Percentiles rank a stretch among this genome's conserved stretches.
Evolutionary conservation across 148 eudicot species (phyloP).

Genomic region (Nepenthes mirabilis): DNA sequence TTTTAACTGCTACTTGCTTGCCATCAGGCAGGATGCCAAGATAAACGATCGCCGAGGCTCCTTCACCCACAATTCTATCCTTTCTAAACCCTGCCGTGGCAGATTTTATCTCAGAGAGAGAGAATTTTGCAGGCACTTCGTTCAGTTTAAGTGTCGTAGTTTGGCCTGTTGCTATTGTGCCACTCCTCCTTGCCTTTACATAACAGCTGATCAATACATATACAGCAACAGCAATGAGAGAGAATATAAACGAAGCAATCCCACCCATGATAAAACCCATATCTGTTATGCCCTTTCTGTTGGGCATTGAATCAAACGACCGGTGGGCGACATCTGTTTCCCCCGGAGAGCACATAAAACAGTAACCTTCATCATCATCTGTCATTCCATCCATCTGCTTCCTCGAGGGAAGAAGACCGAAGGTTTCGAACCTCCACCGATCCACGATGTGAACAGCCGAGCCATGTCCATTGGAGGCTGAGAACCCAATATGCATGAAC

Average conservation of each 20-base stretch:
- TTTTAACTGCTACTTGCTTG: constrained; percentile 42
- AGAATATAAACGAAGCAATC: constrained; percentile 8
- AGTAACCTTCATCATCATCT: constrained; percentile 22
- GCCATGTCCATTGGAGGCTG: constrained; percentile 44
- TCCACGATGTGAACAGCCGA: constrained; percentile 33
- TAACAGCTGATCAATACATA: constrained; percentile 8
- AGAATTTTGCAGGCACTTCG: constrained; percentile 28
- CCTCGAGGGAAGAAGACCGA: constrained; percentile 12
- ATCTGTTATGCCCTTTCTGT: constrained; percentile 5
- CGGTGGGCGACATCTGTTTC: not conserved
- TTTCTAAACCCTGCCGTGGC: constrained; percentile 46
- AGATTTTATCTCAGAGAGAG: constrained; percentile 30
- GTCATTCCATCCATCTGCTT: constrained; percentile 6
- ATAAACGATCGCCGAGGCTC: constrained; percentile 46
- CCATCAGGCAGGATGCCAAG: constrained; percentile 31
- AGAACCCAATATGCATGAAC: constrained; percentile 52
- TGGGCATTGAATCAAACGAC: constrained; percentile 2
- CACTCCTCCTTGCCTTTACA: constrained; percentile 7
- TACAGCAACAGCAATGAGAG: constrained; percentile 6
- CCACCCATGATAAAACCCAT: constrained; percentile 15
- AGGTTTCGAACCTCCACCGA: constrained; percentile 44
- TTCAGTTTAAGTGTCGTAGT: constrained; percentile 14
- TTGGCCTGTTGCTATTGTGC: not conserved
- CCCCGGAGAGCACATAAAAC: constrained; percentile 26
- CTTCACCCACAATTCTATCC: constrained; percentile 42